Percentiles rank a stretch among this genome's conserved stretches.
phyloP scores from a whole-genome alignment of 805 yeast genomes.

The Komagataella ulmi region DNA sequence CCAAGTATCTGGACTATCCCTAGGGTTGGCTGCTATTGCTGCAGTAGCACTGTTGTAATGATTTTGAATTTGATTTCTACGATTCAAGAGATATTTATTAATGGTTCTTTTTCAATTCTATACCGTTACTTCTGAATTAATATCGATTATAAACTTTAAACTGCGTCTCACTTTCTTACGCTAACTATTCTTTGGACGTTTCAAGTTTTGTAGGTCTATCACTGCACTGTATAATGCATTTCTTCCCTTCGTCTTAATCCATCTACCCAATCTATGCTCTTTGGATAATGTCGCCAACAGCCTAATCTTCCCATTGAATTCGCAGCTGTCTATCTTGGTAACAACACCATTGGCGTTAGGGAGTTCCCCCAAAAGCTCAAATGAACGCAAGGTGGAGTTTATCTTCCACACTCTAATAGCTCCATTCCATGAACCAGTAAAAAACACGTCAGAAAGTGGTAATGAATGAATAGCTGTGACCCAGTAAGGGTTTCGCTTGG shows the following conservation, averaged over 20 bases:
- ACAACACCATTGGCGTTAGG: conserved; percentile 57
- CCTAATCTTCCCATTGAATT: conserved; percentile 34
- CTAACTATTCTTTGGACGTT: not conserved
- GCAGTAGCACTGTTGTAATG: conserved; percentile 22
- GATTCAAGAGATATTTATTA: not conserved
- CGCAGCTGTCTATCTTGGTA: conserved; percentile 41
- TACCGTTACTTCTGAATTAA: not conserved
- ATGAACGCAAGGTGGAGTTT: conserved; percentile 46
- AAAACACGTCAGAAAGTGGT: conserved; percentile 74
- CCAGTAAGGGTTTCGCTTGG: conserved; percentile 70
- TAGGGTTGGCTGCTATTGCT: conserved; percentile 21
- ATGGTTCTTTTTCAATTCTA: not conserved
- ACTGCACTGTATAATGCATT: conserved; percentile 55
- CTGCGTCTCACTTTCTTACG: not conserved
- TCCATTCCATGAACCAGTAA: conserved; percentile 87
- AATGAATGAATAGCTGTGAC: conserved; percentile 71
- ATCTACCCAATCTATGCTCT: conserved; percentile 83
- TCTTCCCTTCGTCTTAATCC: conserved; percentile 52
- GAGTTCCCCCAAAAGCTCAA: conserved; percentile 42
- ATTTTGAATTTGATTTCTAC: not conserved
- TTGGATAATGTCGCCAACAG: conserved; percentile 61
- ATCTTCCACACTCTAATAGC: conserved; percentile 67
- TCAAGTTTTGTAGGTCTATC: conserved; percentile 17
- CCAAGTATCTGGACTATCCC: conserved; percentile 17
- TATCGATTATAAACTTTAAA: conserved; percentile 1